Evolutionary conservation across 352 stramenopile genomes (phyloP), one percentile per base, ranked within the genome.

Genomic region (Pythium folliculosum): DNA sequence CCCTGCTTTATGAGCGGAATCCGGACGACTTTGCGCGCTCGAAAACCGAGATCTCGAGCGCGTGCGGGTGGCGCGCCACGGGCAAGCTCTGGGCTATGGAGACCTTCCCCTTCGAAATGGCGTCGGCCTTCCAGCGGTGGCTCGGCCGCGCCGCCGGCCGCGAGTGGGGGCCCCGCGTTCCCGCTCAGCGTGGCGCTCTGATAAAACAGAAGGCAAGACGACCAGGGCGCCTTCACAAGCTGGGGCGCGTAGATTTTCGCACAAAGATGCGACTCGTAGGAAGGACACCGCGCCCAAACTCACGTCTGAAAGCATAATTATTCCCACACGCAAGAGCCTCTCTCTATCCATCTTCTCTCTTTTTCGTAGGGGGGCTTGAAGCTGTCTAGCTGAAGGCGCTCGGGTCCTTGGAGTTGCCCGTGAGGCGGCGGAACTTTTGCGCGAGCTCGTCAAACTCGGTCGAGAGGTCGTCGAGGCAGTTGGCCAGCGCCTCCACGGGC

Each of bases 401-500:
- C 57, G 83, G 77, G 69, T 94, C 82, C 80, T 94, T 94, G 37
- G 82, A 88, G 80, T 90, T 94, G 63, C 86, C 86, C 7, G 84
- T 92, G 25, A 89, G 70, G 45, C 84, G 84, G 22, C 86, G 84
- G 70, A 95, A 95, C 64, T 92, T 91, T 50, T 91, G 84, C 64
- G 84, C 84, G 60, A 95, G 82, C 72, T 93, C 85, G 67, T 95
- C 84, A 63, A 95, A 95, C 73, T 95, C 86, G 65, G 84, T 92
- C 66, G 83, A 92, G 48, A 95, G 81, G 65, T 95, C 86, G 69
- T 95, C 86, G 38, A 93, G 81, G 65, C 81, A 92, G 68, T 91
- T 92, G 63, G 80, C 82, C 37, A 95, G 75, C 54, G 86, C 84
- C 65, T 95, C 82, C 37, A 95, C 84, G 27, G 86, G 86, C 53